Percentiles rank a stretch among this genome's conserved stretches.
Conservation (phyloP, 176 grass and related monocot genomes). For the barley (Hordeum vulgare) region DNA sequence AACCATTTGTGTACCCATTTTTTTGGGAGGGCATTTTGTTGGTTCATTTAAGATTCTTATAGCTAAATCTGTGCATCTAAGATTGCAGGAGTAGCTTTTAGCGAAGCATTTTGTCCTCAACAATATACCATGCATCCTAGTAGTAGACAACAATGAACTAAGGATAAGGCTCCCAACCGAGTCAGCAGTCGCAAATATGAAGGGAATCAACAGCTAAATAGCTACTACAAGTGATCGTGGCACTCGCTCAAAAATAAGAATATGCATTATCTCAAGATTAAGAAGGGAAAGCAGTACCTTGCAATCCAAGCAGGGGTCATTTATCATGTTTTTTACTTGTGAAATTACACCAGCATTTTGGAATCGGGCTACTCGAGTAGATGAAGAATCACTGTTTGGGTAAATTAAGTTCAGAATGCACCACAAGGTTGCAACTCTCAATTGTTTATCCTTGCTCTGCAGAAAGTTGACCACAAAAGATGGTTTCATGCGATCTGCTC, state of each 20-base stretch:
- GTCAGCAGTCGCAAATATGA: not conserved
- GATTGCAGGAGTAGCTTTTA: not conserved
- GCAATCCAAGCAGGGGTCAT: slow-evolving; percentile 91
- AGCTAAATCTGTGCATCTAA: not conserved
- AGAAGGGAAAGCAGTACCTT: slow-evolving; percentile 45
- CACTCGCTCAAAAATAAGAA: not conserved
- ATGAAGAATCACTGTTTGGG: slow-evolving; percentile 42
- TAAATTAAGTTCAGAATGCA: slow-evolving; percentile 75
- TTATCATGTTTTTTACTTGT: slow-evolving; percentile 83
- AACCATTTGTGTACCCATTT: not conserved
- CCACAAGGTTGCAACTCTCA: slow-evolving; percentile 78
- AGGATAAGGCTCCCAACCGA: not conserved
- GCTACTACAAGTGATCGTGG: not conserved
- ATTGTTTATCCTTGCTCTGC: slow-evolving; percentile 71
- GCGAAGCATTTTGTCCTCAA: not conserved
- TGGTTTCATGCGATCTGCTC: slow-evolving; percentile 7
- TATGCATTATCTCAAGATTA: not conserved
- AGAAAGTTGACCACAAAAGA: slow-evolving; percentile 62
- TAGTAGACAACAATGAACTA: not conserved
- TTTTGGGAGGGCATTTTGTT: not conserved
- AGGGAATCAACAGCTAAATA: slow-evolving; percentile 12
- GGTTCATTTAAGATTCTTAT: not conserved
- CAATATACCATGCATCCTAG: not conserved
- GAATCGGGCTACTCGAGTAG: slow-evolving; percentile 49
- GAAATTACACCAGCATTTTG: slow-evolving; percentile 67